Conservation (phyloP, 805 yeast genomes). For the Zygosaccharomyces pseudorouxii region DNA sequence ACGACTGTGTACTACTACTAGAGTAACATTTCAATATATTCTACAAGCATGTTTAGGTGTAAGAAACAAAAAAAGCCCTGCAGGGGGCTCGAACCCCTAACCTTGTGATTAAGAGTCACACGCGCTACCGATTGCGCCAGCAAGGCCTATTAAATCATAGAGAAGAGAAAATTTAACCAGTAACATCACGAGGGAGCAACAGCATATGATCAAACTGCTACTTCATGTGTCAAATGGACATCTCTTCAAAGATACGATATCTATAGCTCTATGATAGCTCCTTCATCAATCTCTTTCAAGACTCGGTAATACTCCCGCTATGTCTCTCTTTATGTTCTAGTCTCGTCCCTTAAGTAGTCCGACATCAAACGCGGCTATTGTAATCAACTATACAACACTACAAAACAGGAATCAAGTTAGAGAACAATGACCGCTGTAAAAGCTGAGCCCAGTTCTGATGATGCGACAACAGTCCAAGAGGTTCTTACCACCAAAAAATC, state of each 20-base stretch:
- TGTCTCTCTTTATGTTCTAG: not conserved
- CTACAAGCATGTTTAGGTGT: no score
- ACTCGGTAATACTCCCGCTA: no score
- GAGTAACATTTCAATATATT: no score
- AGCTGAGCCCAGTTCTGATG: constrained; percentile 10
- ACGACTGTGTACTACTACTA: no score
- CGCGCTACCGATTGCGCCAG: constrained; percentile 29
- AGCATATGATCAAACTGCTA: no score
- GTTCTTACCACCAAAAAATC: not conserved
- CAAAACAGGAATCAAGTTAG: not conserved
- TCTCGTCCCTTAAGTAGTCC: not conserved
- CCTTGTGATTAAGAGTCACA: constrained; percentile 27
- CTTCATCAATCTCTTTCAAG: not conserved
- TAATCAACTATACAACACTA: not conserved
- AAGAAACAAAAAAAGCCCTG: constrained; percentile 18
- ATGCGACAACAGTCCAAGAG: not conserved
- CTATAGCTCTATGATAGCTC: no score
- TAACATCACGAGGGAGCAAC: no score
- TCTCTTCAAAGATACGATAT: no score
- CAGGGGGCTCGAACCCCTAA: constrained; percentile 28
- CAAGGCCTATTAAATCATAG: constrained; percentile 13
- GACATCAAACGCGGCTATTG: constrained; percentile 3
- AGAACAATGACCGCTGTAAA: constrained; percentile 13
- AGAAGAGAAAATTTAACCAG: no score
- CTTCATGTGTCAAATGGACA: no score